Base-by-base conservation (phyloP, 805 yeast genomes). In the Cyberlindnera xishuangbannaensis region DNA sequence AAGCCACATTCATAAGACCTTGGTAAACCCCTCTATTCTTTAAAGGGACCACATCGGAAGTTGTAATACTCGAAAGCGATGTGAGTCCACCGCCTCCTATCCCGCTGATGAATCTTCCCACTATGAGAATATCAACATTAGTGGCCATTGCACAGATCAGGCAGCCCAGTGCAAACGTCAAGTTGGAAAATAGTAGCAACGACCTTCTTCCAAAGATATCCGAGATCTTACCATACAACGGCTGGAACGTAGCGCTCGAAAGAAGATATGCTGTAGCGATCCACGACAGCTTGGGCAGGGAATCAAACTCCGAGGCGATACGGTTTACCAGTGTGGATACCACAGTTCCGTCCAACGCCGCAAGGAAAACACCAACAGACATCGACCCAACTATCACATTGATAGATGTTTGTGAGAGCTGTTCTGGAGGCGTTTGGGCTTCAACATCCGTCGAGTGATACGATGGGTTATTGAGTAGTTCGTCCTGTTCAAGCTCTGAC, bases 71-170 rank as follows among this genome's bases (percentile, higher is more conserved):
- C 7, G 83, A 70, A 45, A 85, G 60, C 0, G 86, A 65, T 10
- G 83, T 74, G 49, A 86, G 66, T 1, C 96, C 96, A 7, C 95
- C 92, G 13, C 95, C 96, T 10, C 96, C 96, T 33, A 83, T 70
- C 11, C 97, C 97, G 12, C 90, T 74, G 27, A 87, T 63, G 41
- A 83, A 74, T 45, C 87, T 59, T 6, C 81, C 71, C 18, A 61
- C 31, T 7, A 78, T 72, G 42, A 81, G 62, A 34, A 65, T 44
- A 27, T 60, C 43, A 11, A 78, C 66, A 11, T 70, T 58, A 28
- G 61, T 58, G 2, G 80, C 69, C 1, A 65, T 23, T 5, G 72
- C 76, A 51, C 84, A 78, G 30, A 76, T 64, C 10, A 71, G 47
- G 42, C 76, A 68, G 6, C 78, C 88, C 2, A 76, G 25, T 2